These are phyloP conservation scores for Lentinula edodes DNA, from an alignment of 768 basidiomycete genomes.

Conservation along the genomic window DNA sequence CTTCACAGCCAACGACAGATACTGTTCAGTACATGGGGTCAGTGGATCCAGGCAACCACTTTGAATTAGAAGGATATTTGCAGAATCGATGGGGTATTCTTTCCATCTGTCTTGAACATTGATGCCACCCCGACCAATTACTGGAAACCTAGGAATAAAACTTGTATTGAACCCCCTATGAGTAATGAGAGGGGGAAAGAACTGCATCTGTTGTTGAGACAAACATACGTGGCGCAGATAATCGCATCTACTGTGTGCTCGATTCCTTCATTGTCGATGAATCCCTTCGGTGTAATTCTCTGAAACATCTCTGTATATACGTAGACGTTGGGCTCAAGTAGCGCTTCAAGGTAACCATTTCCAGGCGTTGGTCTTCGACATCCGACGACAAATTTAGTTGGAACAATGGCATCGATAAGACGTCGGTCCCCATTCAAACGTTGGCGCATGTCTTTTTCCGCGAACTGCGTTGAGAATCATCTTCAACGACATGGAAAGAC, in stretches of 20 bases:
- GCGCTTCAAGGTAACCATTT: conserved; percentile 45
- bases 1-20: conserved; percentile 18
- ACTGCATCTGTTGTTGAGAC: neutral
- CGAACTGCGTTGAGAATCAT: conserved; percentile 5
- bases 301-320: conserved; percentile 36
- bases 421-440: conserved; percentile 13
- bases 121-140: conserved; percentile 14
- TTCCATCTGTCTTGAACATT: conserved; percentile 19
- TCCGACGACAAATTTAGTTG: conserved; percentile 35
- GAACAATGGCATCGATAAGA: conserved; percentile 24
- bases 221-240: conserved; percentile 40
- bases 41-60: neutral
- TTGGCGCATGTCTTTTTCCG: conserved; percentile 20
- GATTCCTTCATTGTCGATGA: conserved; percentile 37
- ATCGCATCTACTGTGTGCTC: conserved; percentile 39
- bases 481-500: neutral
- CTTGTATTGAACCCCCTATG: conserved; percentile 19
- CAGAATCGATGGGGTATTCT: conserved; percentile 18
- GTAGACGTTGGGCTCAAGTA: conserved; percentile 40
- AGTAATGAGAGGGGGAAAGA: neutral
- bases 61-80: neutral
- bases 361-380: conserved; percentile 47
- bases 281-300: conserved; percentile 35
- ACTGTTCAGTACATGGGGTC: conserved; percentile 5
- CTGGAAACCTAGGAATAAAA: conserved; percentile 17